Conservation (phyloP, 202 grass and related monocot species). For the Bolboschoenoplectus hybrid region DNA sequence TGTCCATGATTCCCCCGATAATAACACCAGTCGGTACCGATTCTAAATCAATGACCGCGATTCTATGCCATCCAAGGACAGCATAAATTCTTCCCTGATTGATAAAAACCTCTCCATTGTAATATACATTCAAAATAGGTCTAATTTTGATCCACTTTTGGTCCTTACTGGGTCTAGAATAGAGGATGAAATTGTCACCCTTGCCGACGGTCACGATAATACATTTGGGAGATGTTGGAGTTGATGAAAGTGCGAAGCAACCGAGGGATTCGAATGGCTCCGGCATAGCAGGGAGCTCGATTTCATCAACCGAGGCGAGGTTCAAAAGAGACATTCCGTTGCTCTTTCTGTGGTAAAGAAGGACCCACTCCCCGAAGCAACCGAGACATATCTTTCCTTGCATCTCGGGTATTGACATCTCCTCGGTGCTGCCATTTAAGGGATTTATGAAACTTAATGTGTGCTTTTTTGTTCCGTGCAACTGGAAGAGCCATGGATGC, state of each 20-base stretch:
- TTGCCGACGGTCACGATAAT: neutral
- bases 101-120: neutral
- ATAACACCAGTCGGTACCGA: constrained; percentile 3
- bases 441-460: constrained; percentile 20
- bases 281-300: constrained; percentile 29
- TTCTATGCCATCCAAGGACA: neutral
- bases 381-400: constrained; percentile 41
- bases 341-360: constrained; percentile 30
- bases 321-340: constrained; percentile 35
- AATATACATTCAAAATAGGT: neutral
- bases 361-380: constrained; percentile 35
- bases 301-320: neutral
- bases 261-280: constrained; percentile 2
- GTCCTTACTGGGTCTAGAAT: constrained; percentile 23
- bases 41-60: constrained; percentile 13
- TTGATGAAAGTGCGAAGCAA: constrained; percentile 32
- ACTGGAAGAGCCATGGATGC: constrained; percentile 38
- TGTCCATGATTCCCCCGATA: neutral
- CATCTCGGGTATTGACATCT: neutral
- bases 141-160: constrained; percentile 32
- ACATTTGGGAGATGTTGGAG: constrained; percentile 21
- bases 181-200: constrained; percentile 14
- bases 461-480: neutral
- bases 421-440: neutral
- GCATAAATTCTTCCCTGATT: constrained; percentile 14